Evolutionary conservation across 2,329 filamentous ascomycete species (phyloP).

Genomic region (Pseudofabraea citricarpa): DNA sequence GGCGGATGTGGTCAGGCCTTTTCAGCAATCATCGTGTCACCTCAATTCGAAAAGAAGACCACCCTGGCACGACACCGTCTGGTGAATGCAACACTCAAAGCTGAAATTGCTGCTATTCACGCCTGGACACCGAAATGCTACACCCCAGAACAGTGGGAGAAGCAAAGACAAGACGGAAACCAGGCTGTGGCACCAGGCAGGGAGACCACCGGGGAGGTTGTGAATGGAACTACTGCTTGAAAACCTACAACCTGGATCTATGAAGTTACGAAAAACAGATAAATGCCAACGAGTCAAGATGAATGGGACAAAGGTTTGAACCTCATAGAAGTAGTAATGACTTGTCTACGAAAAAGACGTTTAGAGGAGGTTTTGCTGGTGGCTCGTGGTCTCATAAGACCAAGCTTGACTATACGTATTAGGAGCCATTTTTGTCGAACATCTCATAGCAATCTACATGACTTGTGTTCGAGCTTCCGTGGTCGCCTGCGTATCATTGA

Average conservation of each 20-base stretch:
- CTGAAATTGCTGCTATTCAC: constrained; percentile 69
- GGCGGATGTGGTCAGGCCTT: constrained; percentile 69
- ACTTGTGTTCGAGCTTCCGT: too few relatives aligned
- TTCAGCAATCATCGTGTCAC: constrained; percentile 62
- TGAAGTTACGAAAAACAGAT: neutral
- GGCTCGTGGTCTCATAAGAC: too few relatives aligned
- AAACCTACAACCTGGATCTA: too few relatives aligned
- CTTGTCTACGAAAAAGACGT: too few relatives aligned
- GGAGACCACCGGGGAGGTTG: constrained; percentile 25
- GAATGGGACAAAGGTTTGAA: constrained; percentile 1
- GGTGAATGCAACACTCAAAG: constrained; percentile 62
- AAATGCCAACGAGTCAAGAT: neutral
- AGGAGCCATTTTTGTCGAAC: too few relatives aligned
- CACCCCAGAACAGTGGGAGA: constrained; percentile 71
- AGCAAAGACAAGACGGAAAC: constrained; percentile 40
- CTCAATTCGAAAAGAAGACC: constrained; percentile 52
- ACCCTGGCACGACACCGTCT: constrained; percentile 64
- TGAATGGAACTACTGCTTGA: constrained; percentile 27
- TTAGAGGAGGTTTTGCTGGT: too few relatives aligned
- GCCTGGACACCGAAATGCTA: constrained; percentile 74
- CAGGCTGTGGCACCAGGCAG: constrained; percentile 23
- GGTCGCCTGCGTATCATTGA: too few relatives aligned
- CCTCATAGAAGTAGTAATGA: neutral
- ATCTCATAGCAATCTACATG: too few relatives aligned
- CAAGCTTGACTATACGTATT: too few relatives aligned